Conservation (phyloP, 331 rosid genomes). For the Rosa hybrid region DNA sequence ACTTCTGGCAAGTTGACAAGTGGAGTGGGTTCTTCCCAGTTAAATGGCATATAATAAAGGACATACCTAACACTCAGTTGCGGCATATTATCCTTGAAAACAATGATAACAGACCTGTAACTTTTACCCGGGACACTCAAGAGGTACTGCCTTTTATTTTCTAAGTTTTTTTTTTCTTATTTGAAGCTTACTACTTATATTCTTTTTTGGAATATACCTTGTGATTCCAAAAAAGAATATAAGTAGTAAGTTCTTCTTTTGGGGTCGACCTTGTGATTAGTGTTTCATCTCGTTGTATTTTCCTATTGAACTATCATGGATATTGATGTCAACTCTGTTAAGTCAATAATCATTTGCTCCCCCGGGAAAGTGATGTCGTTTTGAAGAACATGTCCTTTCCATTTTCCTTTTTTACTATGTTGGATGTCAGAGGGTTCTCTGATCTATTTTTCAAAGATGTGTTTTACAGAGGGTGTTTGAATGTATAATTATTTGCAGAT, state of each 20-base stretch:
- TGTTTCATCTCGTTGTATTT: neutral
- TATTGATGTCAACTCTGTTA: neutral
- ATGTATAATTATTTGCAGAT: slow-evolving; percentile 49
- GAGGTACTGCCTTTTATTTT: slow-evolving; percentile 55
- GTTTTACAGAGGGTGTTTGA: neutral
- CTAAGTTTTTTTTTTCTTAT: too few relatives aligned
- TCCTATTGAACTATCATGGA: neutral
- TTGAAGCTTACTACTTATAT: too few relatives aligned
- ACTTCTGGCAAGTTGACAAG: slow-evolving; percentile 74
- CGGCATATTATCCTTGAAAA: slow-evolving; percentile 63
- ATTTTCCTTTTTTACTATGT: neutral
- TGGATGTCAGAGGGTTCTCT: neutral
- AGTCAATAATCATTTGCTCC: neutral
- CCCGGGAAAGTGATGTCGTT: neutral
- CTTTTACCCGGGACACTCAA: slow-evolving; percentile 83
- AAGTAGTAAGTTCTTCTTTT: too few relatives aligned
- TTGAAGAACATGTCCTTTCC: neutral
- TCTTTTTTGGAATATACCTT: too few relatives aligned
- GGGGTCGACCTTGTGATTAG: too few relatives aligned
- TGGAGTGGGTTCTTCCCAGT: slow-evolving; percentile 85
- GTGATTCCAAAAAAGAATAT: too few relatives aligned
- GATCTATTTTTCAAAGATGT: neutral
- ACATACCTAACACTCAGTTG: slow-evolving; percentile 65
- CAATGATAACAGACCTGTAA: slow-evolving; percentile 68
- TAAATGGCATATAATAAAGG: slow-evolving; percentile 77